Percentiles rank a stretch among this genome's conserved stretches.
Conservation (phyloP, 805 yeast genomes). For the Phaffomyces thermotolerans region DNA sequence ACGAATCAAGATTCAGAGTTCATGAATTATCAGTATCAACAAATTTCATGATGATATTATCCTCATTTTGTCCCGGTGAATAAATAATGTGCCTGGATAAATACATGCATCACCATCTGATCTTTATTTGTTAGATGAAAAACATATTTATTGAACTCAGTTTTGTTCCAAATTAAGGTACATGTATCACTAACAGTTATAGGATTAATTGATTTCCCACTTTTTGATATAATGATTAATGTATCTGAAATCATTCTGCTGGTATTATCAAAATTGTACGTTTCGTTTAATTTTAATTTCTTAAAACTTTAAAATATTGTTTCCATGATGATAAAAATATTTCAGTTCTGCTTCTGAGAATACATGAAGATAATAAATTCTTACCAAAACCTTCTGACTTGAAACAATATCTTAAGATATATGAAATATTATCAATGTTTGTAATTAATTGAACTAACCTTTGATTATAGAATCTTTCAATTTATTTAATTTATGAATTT, state of each 20-base stretch:
- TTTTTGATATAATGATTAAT: too few relatives aligned
- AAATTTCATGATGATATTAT: slow-evolving; percentile 16
- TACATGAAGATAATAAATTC: slow-evolving; percentile 62
- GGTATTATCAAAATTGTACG: too few relatives aligned
- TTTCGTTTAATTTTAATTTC: neutral
- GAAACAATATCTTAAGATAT: neutral
- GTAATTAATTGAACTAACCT: neutral
- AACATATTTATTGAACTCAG: too few relatives aligned
- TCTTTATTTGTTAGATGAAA: slow-evolving; percentile 4
- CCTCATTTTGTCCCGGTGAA: slow-evolving; percentile 38
- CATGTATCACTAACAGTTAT: neutral
- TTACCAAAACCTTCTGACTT: slow-evolving; percentile 50
- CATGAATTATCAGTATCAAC: neutral
- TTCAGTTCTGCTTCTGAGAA: slow-evolving; percentile 98
- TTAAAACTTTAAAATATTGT: neutral
- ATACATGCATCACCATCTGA: slow-evolving; percentile 99
- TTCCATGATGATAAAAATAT: slow-evolving; percentile 52
- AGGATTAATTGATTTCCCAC: neutral
- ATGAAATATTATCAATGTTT: too few relatives aligned
- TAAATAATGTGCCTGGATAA: slow-evolving; percentile 69
- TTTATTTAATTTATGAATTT: too few relatives aligned
- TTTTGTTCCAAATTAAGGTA: too few relatives aligned
- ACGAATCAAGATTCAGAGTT: neutral
- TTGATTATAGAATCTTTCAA: neutral
- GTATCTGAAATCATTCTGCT: too few relatives aligned